Base-by-base conservation (phyloP, 306 rosid species). In the Vigna hirtella region DNA sequence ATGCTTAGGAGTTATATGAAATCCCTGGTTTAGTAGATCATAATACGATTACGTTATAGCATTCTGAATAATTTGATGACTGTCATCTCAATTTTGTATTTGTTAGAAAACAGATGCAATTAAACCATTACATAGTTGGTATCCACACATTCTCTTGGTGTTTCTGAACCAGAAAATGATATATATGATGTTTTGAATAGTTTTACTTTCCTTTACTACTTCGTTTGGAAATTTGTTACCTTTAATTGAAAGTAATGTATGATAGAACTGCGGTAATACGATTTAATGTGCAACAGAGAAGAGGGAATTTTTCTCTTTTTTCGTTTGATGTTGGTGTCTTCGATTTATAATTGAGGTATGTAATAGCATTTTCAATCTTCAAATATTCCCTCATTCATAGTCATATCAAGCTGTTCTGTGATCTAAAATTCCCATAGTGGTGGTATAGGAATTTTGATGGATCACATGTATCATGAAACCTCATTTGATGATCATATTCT, bases 221-320 rank as follows among this genome's bases (percentile, higher is more conserved):
- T 70, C n/a, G 34, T 70, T 50, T 6, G 53, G 26, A 16, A 42
- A 42, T 34, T 4, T 53, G n/a, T n/a, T 47, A 48, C 49, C 36
- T 32, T 32, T 26, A 18, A 45, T n/a, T 62, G 61, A 47, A 74
- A 74, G 47, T 47, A n/a, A 49, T 18, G 40, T 48, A 20, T 2
- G 10, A 15, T 38, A 20, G 64, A 76, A 49, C 72, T 49, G 38
- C 22, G 47, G 22, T 76, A 17, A 64, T 76, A 34, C n/a, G 61
- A 48, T 47, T 49, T 62, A 62, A 63, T 49, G 40, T 14, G 52
- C 20, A 50, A 49, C 48, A 26, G 14, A 30, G 9, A 26, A 28
- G 6, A 0, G 50, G 47, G 15, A 32, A 2, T 18, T 10, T 42
- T 47, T 18, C 34, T 45, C 20, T 56, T 52, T 26, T 17, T 61